These are phyloP conservation scores for Diaporthe velutina DNA, from an alignment of 2,329 filamentous ascomycete species.

Conservation along the genomic window DNA sequence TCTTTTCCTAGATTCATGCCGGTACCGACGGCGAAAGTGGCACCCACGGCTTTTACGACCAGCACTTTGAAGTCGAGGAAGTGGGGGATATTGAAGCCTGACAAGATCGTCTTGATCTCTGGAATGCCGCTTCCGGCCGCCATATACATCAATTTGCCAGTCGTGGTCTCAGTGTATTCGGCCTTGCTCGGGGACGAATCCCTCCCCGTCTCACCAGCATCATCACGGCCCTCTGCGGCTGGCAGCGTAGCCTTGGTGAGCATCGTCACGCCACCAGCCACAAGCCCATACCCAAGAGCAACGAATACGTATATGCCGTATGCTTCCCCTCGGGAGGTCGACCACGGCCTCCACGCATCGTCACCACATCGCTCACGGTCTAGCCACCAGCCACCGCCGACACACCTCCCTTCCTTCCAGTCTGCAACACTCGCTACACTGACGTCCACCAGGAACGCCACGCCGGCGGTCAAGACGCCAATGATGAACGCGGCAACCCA, in stretches of 20 bases:
- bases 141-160: conserved; percentile 69
- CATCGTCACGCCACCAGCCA: conserved; percentile 46
- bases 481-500: conserved; percentile 68
- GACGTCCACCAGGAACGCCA: conserved; percentile 66
- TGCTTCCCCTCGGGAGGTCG: conserved; percentile 41
- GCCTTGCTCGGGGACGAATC: neutral
- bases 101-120: conserved; percentile 72
- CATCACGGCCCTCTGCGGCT: conserved; percentile 47
- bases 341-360: conserved; percentile 59
- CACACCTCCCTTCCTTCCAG: conserved; percentile 69
- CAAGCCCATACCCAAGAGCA: conserved; percentile 45
- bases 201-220: conserved; percentile 15
- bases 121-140: conserved; percentile 71
- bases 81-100: conserved; percentile 70
- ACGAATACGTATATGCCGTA: conserved; percentile 46
- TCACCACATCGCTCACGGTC: conserved; percentile 65
- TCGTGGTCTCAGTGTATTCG: conserved; percentile 40
- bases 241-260: conserved; percentile 61
- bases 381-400: conserved; percentile 51
- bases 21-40: conserved; percentile 69
- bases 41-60: conserved; percentile 68
- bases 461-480: conserved; percentile 64
- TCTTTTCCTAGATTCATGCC: conserved; percentile 74
- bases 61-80: conserved; percentile 69
- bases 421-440: conserved; percentile 66